Percentiles rank a stretch among this genome's conserved stretches.
These are phyloP conservation scores for Setaria viridis DNA, from an alignment of 202 grass and related monocot species.

Conservation along the genomic window DNA sequence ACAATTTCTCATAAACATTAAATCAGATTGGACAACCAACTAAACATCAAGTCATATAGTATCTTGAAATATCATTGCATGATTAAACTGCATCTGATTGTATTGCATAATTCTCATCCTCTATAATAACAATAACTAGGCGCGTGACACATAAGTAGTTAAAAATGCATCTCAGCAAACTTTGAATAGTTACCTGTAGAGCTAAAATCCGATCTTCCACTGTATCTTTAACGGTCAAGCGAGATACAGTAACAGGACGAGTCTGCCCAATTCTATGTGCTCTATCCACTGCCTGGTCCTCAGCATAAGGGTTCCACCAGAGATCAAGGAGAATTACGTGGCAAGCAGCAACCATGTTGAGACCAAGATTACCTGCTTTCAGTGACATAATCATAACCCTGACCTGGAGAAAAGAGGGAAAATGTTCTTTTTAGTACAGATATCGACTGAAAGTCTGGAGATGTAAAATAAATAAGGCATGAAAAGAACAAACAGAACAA, in stretches of 20 bases:
- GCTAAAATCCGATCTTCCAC: conserved; percentile 98
- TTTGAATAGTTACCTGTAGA: conserved; percentile 68
- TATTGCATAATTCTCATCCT: not conserved
- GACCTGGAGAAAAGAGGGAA: conserved; percentile 62
- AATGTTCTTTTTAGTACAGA: conserved; percentile 8
- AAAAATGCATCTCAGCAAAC: not conserved
- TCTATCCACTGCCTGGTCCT: conserved; percentile 97
- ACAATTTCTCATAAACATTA: not conserved
- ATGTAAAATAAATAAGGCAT: conserved; percentile 39
- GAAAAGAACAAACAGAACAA: not conserved
- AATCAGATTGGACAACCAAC: conserved; percentile 16
- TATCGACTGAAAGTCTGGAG: conserved; percentile 13
- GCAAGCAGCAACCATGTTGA: conserved; percentile 98
- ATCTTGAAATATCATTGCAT: not conserved
- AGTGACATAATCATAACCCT: conserved; percentile 98
- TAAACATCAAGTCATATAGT: not conserved
- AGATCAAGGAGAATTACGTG: conserved; percentile 99
- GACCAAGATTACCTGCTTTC: conserved; percentile 96
- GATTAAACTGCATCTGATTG: conserved; percentile 7
- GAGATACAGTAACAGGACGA: conserved; percentile 79
- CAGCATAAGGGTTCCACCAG: conserved; percentile 99
- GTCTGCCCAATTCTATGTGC: conserved; percentile 96
- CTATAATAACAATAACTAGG: not conserved
- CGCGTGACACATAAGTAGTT: not conserved
- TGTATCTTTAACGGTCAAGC: conserved; percentile 78